Base-by-base conservation (phyloP, 1,139 yeast species). In the Blastobotrys malaysiensis region DNA sequence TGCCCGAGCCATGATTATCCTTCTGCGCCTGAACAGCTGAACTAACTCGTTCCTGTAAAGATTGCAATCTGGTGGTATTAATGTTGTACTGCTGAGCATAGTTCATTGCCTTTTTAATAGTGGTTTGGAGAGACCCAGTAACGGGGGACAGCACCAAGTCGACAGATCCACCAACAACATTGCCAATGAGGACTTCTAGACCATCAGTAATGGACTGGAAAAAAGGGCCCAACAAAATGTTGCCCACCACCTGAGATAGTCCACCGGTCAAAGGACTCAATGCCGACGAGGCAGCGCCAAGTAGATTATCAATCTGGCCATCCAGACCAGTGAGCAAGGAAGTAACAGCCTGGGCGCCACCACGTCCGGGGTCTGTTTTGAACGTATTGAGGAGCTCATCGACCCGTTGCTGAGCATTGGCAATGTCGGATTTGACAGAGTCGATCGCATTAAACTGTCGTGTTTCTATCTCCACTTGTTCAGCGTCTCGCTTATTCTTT, bases 151-250 rank as follows among this genome's bases (percentile, higher is more conserved):
- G 45, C 22, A 53, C 57, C 43, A 51, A 24, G 50, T 61, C 63
- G 18, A 54, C 22, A 14, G 57, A 57, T 36, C 63, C 68, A 13
- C 69, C 68, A 43, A 60, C 56, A 52, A 65, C 48, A 54, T 64
- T 63, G 31, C 68, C 63, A 9, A 66, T 52, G 13, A 69, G 56
- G 6, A 67, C 70, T 54, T 68, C 69, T 26, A 64, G 65, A 43
- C 70, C 71, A 57, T 67, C 68, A 51, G 70, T 65, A 21, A 69
- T 61, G 18, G 69, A 63, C 58, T 69, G 72, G 54, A 66, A 66
- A 49, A 65, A 58, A 13, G 72, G 70, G 9, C 64, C 61, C 9
- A 68, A 61, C 43, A 67, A 56, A 22, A 62, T 54, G 47, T 58
- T 56, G 20, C 63, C 65, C 22, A 68, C 57, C n/a, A 44, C 31